Evolutionary conservation across 768 basidiomycete genomes (phyloP).

Genomic region (Lactarius indigo): DNA sequence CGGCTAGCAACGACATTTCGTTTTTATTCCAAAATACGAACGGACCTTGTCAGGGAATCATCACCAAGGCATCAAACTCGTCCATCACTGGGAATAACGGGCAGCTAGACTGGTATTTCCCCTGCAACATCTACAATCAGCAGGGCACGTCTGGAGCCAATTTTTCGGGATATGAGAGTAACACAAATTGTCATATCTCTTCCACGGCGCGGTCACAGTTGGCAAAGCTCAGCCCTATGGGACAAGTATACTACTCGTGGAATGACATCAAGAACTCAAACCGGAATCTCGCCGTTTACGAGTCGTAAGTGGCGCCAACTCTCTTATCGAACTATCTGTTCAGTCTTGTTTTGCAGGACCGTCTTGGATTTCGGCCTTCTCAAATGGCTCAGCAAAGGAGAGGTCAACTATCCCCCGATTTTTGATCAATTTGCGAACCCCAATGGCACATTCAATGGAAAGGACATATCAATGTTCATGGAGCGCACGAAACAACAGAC

Average conservation of each 20-base stretch:
- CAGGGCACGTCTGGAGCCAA: slow-evolving; percentile 59
- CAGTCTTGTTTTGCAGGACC: slow-evolving; percentile 41
- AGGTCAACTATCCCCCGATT: slow-evolving; percentile 78
- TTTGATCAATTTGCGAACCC: slow-evolving; percentile 73
- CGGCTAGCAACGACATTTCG: slow-evolving; percentile 85
- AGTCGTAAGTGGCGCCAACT: slow-evolving; percentile 60
- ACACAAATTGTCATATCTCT: slow-evolving; percentile 71
- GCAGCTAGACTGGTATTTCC: slow-evolving; percentile 91
- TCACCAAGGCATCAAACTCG: slow-evolving; percentile 67
- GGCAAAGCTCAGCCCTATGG: slow-evolving; percentile 49
- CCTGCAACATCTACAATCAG: slow-evolving; percentile 89
- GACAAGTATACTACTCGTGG: slow-evolving; percentile 95
- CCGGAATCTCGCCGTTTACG: slow-evolving; percentile 90
- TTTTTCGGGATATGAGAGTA: slow-evolving; percentile 58
- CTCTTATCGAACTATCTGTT: slow-evolving; percentile 13
- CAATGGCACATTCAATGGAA: slow-evolving; percentile 72
- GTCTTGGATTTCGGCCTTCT: slow-evolving; percentile 90
- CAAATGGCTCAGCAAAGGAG: slow-evolving; percentile 74
- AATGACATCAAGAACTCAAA: slow-evolving; percentile 63
- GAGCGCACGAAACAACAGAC: slow-evolving; percentile 64
- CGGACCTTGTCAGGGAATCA: slow-evolving; percentile 72
- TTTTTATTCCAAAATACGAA: slow-evolving; percentile 95
- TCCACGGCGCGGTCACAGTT: slow-evolving; percentile 52
- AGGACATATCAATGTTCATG: slow-evolving; percentile 86
- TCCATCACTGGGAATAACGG: slow-evolving; percentile 62